Base-by-base conservation (phyloP, 2,329 filamentous ascomycete genomes). In the Dothideomycetidae sp. region DNA sequence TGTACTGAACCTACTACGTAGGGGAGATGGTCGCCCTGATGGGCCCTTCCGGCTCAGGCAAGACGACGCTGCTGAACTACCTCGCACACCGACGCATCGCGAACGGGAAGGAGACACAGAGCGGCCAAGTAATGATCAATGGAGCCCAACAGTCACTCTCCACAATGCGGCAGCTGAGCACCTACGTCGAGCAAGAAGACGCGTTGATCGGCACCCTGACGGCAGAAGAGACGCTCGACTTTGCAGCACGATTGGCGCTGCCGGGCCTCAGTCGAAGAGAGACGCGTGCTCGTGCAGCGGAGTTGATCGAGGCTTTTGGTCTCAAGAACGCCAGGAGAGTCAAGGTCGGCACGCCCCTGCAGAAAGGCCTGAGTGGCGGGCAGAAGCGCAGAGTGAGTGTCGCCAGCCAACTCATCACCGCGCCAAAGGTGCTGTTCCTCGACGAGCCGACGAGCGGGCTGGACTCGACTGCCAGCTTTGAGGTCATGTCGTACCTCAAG, bases 131-230 rank as follows among this genome's bases (percentile, higher is more conserved):
- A 26, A 7, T 7, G 7, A 7, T 26, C 21, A 26, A 26, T 26
- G 21, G 21, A n/a, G 21, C 21, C n/a, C n/a, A 7, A 7, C 7
- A 7, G n/a, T 7, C 7, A 7, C 21, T n/a, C n/a, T 7, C 7
- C n/a, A 26, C n/a, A 7, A 26, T 84, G 44, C 68, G 71, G 10
- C 62, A 68, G 28, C 19, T 43, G 10, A 23, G 34, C 41, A 73
- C 73, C 21, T 90, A 83, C 50, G 82, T 90, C 12, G 83, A 90
- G 59, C 83, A 92, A 54, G 81, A 90, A 42, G 83, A 92, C 59
- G 76, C 80, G 0, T 66, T 90, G 4, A 78, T 86, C 31, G 83
- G 82, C 1, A 77, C 77, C 0, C 61, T 90, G 43, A 90, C 82
- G 0, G 79, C 85, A 3, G 63, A 69, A 11, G 83, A 90, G 61